Evolutionary conservation across 2,329 filamentous ascomycete genomes (phyloP).

Genomic region (Aspergillus candidus): DNA sequence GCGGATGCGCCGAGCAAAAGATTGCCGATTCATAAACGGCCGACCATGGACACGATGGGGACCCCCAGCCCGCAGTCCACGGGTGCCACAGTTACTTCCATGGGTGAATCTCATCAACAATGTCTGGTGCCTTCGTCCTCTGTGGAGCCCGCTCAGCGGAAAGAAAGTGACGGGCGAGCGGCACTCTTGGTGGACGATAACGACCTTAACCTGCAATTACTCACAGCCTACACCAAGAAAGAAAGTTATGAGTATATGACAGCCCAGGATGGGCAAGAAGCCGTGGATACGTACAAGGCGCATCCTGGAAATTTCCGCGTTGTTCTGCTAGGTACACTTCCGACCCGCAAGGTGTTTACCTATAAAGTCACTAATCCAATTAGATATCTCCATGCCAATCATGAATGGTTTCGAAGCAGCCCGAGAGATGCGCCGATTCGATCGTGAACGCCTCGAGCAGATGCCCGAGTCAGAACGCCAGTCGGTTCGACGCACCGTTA

Average conservation of each 20-base stretch:
- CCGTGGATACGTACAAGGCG: constrained; percentile 24
- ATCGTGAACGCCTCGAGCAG: constrained; percentile 12
- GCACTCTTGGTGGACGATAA: constrained; percentile 37
- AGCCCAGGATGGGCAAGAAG: constrained; percentile 32
- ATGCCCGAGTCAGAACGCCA: constrained; percentile 1
- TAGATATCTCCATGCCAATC: constrained; percentile 31
- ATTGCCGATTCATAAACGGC: constrained; percentile 19
- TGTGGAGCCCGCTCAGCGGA: neutral
- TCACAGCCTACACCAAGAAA: constrained; percentile 25
- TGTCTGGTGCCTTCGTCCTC: neutral
- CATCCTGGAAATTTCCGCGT: constrained; percentile 1
- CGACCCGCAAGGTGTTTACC: neutral
- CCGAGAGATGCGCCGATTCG: constrained; percentile 22
- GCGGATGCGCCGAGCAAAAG: constrained; percentile 8
- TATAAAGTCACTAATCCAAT: constrained; percentile 1
- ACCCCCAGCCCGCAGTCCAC: neutral
- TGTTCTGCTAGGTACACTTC: constrained; percentile 16
- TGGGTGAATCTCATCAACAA: neutral
- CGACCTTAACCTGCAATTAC: constrained; percentile 28
- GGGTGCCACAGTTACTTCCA: neutral
- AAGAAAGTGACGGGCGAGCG: neutral
- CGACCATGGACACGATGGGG: constrained; percentile 14
- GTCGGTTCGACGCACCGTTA: constrained; percentile 9
- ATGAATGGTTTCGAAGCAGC: constrained; percentile 29
- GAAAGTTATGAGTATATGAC: constrained; percentile 20